Evolutionary conservation across 176 grass and related monocot genomes (phyloP).

Genomic region (Oryza glumipatula): DNA sequence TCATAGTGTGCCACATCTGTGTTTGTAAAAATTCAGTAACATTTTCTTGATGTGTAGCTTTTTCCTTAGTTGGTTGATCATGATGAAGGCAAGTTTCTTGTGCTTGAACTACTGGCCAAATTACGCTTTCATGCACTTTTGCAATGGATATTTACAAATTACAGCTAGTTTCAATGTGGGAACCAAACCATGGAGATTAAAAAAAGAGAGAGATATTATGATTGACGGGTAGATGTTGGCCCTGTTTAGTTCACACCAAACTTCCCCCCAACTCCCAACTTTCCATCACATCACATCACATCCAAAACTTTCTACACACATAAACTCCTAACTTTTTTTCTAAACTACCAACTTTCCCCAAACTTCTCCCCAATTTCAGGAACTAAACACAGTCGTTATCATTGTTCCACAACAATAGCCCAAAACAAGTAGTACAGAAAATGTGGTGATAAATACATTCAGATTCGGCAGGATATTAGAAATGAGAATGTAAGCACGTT

Average conservation of each 20-base stretch:
- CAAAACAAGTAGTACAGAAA: slow-evolving; percentile 9
- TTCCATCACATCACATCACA: no score
- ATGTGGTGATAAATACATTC: slow-evolving; percentile 19
- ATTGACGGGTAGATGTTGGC: background rate
- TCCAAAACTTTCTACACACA: no score
- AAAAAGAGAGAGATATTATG: background rate
- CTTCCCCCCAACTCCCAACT: no score
- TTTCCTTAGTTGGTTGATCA: background rate
- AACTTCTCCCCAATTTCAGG: no score
- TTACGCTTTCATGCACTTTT: background rate
- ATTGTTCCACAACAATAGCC: background rate
- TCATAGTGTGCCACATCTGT: background rate
- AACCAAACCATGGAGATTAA: background rate
- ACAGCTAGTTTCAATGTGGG: background rate
- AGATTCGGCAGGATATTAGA: background rate
- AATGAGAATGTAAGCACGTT: background rate
- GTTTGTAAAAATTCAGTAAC: no score
- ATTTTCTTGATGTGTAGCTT: no score
- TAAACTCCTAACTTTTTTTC: no score
- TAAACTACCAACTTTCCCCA: no score
- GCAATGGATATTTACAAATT: background rate
- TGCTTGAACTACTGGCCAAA: background rate
- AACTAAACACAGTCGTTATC: background rate
- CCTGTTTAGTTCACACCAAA: no score
- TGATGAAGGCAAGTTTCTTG: slow-evolving; percentile 19